Base-by-base conservation (phyloP, 2,329 filamentous ascomycete genomes). In the Ophiostoma perfectum region DNA sequence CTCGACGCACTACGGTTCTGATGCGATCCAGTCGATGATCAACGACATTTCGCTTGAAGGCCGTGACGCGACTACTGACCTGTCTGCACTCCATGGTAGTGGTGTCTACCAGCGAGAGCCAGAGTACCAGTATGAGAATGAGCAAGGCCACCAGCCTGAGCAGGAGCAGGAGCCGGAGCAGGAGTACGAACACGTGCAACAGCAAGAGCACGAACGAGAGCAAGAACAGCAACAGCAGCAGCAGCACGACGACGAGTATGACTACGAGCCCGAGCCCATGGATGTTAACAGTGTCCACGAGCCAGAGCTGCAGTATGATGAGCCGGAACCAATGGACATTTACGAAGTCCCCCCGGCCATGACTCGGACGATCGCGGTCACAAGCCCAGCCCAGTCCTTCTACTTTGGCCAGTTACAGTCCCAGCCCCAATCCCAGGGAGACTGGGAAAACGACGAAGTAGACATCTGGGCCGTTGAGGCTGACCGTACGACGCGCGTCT, bases 381-480 rank as follows among this genome's bases (percentile, higher is more conserved):
- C 38, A 8, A 14, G 38, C 55, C 55, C 55, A 18, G 36, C 55
- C 1, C 55, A 60, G 27, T 38, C 55, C 11, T 60, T 60, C 11
- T 38, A 60, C 55, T 60, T 60, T 60, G 55, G 55, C 27, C 9
- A 16, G 9, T 14, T 18, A 2, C 55, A 60, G 55, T 16, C 27
- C 27, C 45, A 47, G 45, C 45, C n/a, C 16, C 49, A 52, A 18
- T 52, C 49, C 12, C 49, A 52, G 49, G 55, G 18, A 18, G 18
- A 58, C 11, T 41, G 42, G n/a, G 64, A 63, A 5, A 45, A 67
- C 4, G 80, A 81, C 3, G 82, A 81, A 11, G 78, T 77, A 3
- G 81, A 87, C 71, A 79, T 88, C 11, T 88, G 85, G 84, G 84
- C 83, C 44, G 73, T 86, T 38, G 85, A 87, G 73, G 85, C 84